Percentiles rank a stretch among this genome's conserved stretches.
Conservation (phyloP, 306 rosid genomes). For the Sicyos edulis region DNA sequence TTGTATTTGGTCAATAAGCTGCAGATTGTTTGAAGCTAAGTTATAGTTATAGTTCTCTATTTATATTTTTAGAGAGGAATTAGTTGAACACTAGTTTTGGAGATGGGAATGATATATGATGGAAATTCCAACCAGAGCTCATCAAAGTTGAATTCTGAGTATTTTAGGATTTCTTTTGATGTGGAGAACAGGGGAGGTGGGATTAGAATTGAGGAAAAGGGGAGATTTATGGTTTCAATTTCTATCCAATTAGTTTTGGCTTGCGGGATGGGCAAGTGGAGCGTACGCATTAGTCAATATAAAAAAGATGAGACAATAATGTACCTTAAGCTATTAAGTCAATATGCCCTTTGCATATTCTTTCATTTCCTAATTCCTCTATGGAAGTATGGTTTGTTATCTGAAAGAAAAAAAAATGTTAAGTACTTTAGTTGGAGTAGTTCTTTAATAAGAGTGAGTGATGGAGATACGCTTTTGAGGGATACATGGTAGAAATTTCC, state of each 20-base stretch:
- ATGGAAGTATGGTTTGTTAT: neutral
- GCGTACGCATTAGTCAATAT: neutral
- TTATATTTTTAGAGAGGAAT: neutral
- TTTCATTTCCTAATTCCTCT: neutral
- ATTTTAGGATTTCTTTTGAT: neutral
- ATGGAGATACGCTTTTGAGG: neutral
- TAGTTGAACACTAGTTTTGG: neutral
- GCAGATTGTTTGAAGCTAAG: slow-evolving; percentile 1
- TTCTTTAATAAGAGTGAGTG: neutral
- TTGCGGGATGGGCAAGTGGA: neutral
- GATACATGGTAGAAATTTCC: neutral
- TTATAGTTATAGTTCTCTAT: neutral
- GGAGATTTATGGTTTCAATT: neutral
- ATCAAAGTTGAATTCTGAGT: neutral
- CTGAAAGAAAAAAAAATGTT: neutral
- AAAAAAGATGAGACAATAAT: neutral
- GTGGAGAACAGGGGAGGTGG: neutral
- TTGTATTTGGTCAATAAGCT: neutral
- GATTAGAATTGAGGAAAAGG: too few relatives aligned
- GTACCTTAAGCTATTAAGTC: neutral
- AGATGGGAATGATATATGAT: neutral
- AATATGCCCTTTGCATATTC: neutral
- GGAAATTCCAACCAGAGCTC: neutral
- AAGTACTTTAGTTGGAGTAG: neutral
- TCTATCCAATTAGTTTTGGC: neutral